These are phyloP conservation scores for Fusarium subglutinans DNA, from an alignment of 2,329 filamentous ascomycete species.

Conservation along the genomic window DNA sequence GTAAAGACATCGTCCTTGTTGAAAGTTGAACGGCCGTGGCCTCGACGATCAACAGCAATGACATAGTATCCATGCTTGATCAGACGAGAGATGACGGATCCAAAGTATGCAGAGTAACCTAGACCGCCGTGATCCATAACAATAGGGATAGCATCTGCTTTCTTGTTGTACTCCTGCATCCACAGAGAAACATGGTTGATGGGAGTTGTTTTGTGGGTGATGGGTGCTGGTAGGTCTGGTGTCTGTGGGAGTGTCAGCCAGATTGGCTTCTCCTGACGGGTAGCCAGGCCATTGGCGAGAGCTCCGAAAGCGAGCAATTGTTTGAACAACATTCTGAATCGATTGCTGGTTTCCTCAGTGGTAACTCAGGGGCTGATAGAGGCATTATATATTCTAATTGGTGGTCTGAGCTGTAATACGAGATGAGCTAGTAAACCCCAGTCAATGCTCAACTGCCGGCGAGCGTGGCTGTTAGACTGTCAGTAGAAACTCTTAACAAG, in stretches of 20 bases:
- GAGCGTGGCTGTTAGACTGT: background rate
- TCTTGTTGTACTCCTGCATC: slow-evolving; percentile 53
- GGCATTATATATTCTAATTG: background rate
- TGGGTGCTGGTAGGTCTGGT: slow-evolving; percentile 49
- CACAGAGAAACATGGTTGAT: slow-evolving; percentile 53
- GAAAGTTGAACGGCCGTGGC: slow-evolving; percentile 53
- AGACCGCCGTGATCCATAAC: slow-evolving; percentile 54
- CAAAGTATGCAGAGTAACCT: slow-evolving; percentile 54
- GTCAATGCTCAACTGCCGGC: background rate
- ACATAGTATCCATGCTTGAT: slow-evolving; percentile 48
- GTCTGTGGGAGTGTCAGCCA: slow-evolving; percentile 51
- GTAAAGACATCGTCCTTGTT: slow-evolving; percentile 49
- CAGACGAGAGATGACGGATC: slow-evolving; percentile 48
- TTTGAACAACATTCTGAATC: slow-evolving; percentile 9
- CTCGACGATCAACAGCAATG: slow-evolving; percentile 53
- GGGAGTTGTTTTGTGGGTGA: slow-evolving; percentile 40
- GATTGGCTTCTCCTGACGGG: slow-evolving; percentile 40
- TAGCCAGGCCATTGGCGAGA: slow-evolving; percentile 32
- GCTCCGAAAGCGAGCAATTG: slow-evolving; percentile 8
- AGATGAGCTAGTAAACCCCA: background rate
- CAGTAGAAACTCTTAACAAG: background rate
- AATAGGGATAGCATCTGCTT: slow-evolving; percentile 46
- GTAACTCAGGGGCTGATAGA: background rate
- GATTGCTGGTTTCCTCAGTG: background rate
- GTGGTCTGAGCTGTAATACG: slow-evolving; percentile 10